Evolutionary conservation across 805 yeast genomes (phyloP), one percentile per base, ranked within the genome.

Genomic region (Yamadazyma paraphyllophila): DNA sequence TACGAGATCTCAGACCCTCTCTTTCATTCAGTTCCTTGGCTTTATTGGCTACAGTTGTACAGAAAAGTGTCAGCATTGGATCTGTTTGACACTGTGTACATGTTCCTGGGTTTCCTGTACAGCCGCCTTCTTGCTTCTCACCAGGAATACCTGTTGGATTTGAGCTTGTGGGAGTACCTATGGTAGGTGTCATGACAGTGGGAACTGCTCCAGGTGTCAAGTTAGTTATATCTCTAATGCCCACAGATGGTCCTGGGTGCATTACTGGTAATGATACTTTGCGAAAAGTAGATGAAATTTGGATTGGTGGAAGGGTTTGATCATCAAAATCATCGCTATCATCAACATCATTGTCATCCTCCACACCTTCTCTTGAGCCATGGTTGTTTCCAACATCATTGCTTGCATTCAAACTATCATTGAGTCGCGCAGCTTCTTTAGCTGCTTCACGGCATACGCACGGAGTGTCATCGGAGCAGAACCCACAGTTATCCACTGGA

Each of bases 381-480:
- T 20, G 24, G 6, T 30, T 13, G 41, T 50, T 16, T 53, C 53
- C 7, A 39, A 47, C 17, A 30, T 30, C 29, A 25, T 15, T 24
- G 20, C 20, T 16, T 6, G 30, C 7, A 6, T 58, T 51, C 16
- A 69, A 55, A 2, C 67, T 50, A 14, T 58, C 55, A 45, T 61
- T 65, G 46, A 73, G 57, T 25, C 61, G 53, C 2, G 74, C 77
- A 1, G 76, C 77, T 56, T 76, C 81, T 53, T 73, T 71, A 2
- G 81, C 83, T 13, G 80, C 86, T 54, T 89, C 97, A 24, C 92
- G 80, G 62, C 97, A 92, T 2, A 92, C 86, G 66, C 98, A 92
- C 2, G 96, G 91, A 0, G 96, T 83, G 54, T 83, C 94, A 54
- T 88, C 96, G 0, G 96, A 81, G 60, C 98, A 92, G 64, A 92